Base-by-base conservation (phyloP, 345 rosid genomes). In the Psidium guajava region DNA sequence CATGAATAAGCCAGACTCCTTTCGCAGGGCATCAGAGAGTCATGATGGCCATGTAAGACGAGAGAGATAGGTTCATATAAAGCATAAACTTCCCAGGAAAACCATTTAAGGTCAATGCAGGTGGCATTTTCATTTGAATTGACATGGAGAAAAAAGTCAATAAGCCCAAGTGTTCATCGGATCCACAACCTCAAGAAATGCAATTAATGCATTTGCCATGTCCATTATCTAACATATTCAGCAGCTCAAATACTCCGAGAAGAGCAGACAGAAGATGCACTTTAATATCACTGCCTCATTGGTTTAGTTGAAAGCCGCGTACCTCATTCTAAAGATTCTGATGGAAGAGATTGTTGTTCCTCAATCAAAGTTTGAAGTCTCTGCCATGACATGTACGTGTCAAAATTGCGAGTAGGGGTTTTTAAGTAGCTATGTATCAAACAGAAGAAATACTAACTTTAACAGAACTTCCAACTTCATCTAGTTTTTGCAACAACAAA, bases 391-490 rank as follows among this genome's bases (percentile, higher is more conserved):
- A 69, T 36, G 24, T 36, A 69, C 2, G 24, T 36, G 36, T 69
- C 80, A 69, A 69, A 69, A 69, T 69, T 69, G 80, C 25, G 2
- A 69, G 80, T 69, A 69, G 25, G 80, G 21, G 36, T 20, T 69
- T 69, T 32, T 18, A 49, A 86, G 44, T 12, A 40, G 56, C 57
- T 75, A 49, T 14, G 51, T n/a, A 40, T 9, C 77, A 82, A 50
- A 84, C 47, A 51, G 28, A 64, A 69, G 54, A 59, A 47, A 53
- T 81, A 28, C 56, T 84, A 86, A 94, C 96, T 93, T 93, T 93
- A 86, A 94, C 90, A 83, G 93, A 90, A 73, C 87, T 89, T 86
- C 93, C 95, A 86, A 94, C 90, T 88, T 94, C 96, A 54, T 93
- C 95, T 13, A 94, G 89, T 85, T 93, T 94, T 80, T 92, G 95